Conservation (phyloP, 345 rosid genomes). For the Syzygium aromaticum region DNA sequence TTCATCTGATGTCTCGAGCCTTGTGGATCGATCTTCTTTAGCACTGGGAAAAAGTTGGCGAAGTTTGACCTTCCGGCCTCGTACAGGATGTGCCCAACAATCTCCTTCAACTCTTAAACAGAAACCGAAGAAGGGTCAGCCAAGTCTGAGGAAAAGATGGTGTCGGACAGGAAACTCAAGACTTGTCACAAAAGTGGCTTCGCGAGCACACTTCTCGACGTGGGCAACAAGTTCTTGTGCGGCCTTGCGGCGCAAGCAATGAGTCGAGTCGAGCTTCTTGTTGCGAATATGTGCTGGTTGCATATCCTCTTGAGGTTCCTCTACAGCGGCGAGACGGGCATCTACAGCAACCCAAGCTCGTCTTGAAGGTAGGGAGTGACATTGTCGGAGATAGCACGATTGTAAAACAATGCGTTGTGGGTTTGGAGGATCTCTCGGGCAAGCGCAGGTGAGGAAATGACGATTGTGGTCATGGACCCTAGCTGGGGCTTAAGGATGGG, state of each 20-base stretch:
- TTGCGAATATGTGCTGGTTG: too few species aligned
- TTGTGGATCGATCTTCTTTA: slow-evolving; percentile 19
- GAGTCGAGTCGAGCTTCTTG: too few species aligned
- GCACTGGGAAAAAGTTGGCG: slow-evolving; percentile 22
- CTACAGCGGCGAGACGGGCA: too few species aligned
- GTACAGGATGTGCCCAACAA: slow-evolving; percentile 15
- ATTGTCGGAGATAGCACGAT: too few species aligned
- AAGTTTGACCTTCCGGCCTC: slow-evolving; percentile 26
- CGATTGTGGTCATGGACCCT: too few species aligned
- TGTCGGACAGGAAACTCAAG: slow-evolving; percentile 34
- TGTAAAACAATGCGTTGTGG: too few species aligned
- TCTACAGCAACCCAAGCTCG: too few species aligned
- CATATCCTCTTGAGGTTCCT: too few species aligned
- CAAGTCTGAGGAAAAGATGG: slow-evolving; percentile 32
- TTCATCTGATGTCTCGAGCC: slow-evolving; percentile 8
- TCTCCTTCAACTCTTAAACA: slow-evolving; percentile 14
- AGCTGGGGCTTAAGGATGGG: slow-evolving; percentile 13
- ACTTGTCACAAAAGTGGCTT: slow-evolving; percentile 18
- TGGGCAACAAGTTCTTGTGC: not conserved
- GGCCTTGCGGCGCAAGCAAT: too few species aligned
- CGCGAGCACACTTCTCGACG: slow-evolving; percentile 14
- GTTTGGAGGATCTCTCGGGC: too few species aligned
- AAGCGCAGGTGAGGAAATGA: too few species aligned
- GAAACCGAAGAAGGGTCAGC: slow-evolving; percentile 6
- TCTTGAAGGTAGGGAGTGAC: too few species aligned